These are phyloP conservation scores for Echium plantagineum DNA, from an alignment of 257 asterid species.

Conservation along the genomic window DNA sequence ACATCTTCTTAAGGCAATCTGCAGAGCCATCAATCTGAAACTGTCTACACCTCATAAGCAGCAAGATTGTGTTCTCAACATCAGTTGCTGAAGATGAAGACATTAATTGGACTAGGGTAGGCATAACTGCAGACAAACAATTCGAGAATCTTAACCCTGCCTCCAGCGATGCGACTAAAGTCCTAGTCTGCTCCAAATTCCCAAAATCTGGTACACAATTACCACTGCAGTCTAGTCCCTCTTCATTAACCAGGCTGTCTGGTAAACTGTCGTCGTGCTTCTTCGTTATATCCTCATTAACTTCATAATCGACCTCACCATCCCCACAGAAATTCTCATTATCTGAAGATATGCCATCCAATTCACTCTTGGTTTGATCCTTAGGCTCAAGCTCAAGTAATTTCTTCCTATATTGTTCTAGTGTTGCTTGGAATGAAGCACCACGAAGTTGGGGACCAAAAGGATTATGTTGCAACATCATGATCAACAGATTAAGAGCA, in stretches of 20 bases:
- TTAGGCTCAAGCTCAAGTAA: slow-evolving; percentile 56
- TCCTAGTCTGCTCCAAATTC: slow-evolving; percentile 83
- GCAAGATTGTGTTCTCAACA: slow-evolving; percentile 80
- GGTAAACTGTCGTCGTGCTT: slow-evolving; percentile 43
- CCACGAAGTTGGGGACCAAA: slow-evolving; percentile 92
- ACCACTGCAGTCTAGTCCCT: slow-evolving; percentile 23
- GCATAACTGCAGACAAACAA: slow-evolving; percentile 64
- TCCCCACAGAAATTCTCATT: slow-evolving; percentile 41
- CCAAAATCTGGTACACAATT: slow-evolving; percentile 85
- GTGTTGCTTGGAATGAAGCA: slow-evolving; percentile 86
- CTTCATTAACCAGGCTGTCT: slow-evolving; percentile 53
- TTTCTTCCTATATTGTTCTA: slow-evolving; percentile 85
- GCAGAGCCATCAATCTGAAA: slow-evolving; percentile 91
- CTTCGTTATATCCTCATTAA: slow-evolving; percentile 21
- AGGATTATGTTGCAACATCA: slow-evolving; percentile 97
- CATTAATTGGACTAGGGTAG: slow-evolving; percentile 87
- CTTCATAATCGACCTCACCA: slow-evolving; percentile 46
- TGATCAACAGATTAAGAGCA: slow-evolving; percentile 81
- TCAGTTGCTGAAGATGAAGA: slow-evolving; percentile 96
- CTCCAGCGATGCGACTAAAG: slow-evolving; percentile 93
- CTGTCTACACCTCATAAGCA: slow-evolving; percentile 96
- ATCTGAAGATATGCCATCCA: slow-evolving; percentile 35
- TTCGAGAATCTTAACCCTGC: slow-evolving; percentile 87
- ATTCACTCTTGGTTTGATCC: slow-evolving; percentile 24
- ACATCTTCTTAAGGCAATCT: slow-evolving; percentile 89